Base-by-base conservation (phyloP, 768 basidiomycete genomes). In the Lentinula raphanica region DNA sequence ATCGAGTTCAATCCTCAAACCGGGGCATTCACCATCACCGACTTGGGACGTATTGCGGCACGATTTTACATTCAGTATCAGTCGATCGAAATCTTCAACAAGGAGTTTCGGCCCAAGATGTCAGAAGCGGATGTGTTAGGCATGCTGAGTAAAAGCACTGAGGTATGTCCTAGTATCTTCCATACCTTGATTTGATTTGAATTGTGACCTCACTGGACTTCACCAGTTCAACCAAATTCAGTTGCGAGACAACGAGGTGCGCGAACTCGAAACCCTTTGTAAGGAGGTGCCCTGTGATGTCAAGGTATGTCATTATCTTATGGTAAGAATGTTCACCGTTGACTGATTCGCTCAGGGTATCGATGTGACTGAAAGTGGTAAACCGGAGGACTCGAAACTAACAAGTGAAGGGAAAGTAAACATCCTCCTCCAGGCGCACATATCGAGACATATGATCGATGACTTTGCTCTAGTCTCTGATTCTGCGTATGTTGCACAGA, bases 391-490 rank as follows among this genome's bases (percentile, higher is more conserved):
- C 8, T 5, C 32, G 6, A 35, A 8, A 35, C 13, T 35, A 13
- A 35, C 72, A 7, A 74, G 80, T 59, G 72, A 84, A 76, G 71
- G 92, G 49, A 99, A 99, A 74, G 94, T 95, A 72, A 98, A 98
- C 69, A 91, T 98, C 60, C 79, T 98, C 17, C 77, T 99, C 21
- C 97, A 99, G 72, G 89, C 84, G 1, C 91, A 83, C 70, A 93
- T 99, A 61, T 97, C 94, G 36, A 75, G 81, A 46, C 79, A 83
- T 44, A 74, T 76, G n/a, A 76, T 97, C 13, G 90, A 97, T 60
- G 97, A 99, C 71, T 99, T 97, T 65, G 97, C 97, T 8, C 76
- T 99, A 59, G 88, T 98, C 6, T 98, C 97, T 0, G 97, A 99
- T 67, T 88, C 85, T 67, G 92, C 88, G 1, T 99, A 96, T 67